Percentiles rank a stretch among this genome's conserved stretches.
Evolutionary conservation across 192 early-diverging fungal species (phyloP).

Genomic region (Allomyces macrogynus): DNA sequence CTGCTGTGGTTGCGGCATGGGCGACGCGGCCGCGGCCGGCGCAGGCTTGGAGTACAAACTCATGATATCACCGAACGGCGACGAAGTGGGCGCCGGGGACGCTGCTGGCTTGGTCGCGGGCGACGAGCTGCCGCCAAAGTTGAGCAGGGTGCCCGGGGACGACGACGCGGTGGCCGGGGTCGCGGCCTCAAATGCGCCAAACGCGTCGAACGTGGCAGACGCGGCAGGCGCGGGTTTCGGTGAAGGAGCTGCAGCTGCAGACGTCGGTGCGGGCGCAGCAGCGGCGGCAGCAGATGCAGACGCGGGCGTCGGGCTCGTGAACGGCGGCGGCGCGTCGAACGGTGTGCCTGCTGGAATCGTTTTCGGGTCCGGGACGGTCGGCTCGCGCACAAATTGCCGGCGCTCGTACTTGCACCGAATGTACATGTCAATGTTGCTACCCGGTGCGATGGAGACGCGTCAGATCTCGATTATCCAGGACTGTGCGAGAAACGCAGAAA

Average conservation of each 20-base stretch:
- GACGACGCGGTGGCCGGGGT: background rate
- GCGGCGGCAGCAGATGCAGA: background rate
- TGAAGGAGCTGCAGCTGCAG: background rate
- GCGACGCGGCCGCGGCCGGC: too few relatives aligned
- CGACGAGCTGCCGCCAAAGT: background rate
- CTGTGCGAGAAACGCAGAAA: too few relatives aligned
- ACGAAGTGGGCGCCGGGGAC: background rate
- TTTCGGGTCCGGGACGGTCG: background rate
- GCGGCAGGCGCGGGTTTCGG: background rate
- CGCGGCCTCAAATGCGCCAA: background rate
- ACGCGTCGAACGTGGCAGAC: background rate
- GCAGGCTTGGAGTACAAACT: background rate
- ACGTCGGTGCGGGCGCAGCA: background rate
- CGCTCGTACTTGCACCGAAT: background rate
- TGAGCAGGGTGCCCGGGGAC: background rate
- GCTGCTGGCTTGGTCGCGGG: background rate
- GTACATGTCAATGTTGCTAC: background rate
- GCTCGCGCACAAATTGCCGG: background rate
- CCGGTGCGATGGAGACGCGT: too few relatives aligned
- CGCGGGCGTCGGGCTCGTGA: background rate
- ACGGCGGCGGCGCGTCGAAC: background rate
- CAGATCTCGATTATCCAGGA: too few relatives aligned
- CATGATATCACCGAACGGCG: background rate
- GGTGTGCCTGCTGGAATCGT: background rate
- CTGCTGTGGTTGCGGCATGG: background rate